Conservation (phyloP, 352 stramenopile genomes). For the Globisporangium paddicum region DNA sequence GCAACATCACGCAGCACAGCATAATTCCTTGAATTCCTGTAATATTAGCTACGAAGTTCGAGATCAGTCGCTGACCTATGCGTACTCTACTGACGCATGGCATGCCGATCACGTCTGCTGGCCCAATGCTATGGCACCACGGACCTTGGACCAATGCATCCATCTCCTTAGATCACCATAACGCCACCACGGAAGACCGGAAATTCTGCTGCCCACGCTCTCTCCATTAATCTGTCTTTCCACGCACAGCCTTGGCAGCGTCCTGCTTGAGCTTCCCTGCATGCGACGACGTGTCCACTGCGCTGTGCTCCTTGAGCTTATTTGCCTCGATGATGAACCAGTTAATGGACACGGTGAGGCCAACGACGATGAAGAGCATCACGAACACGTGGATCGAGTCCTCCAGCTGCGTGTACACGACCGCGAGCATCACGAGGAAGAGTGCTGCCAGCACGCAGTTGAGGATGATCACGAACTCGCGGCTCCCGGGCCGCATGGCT, state of each 20-base stretch:
- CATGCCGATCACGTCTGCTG: not conserved
- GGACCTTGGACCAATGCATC: not conserved
- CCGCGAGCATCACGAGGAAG: slow-evolving; percentile 64
- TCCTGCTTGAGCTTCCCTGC: slow-evolving; percentile 10
- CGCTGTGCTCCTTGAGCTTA: slow-evolving; percentile 43
- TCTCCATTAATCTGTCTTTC: slow-evolving; percentile 51
- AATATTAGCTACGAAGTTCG: not conserved
- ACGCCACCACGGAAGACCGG: not conserved
- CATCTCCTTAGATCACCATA: not conserved
- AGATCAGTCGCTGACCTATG: not conserved
- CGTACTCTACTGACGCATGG: not conserved
- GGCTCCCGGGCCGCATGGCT: slow-evolving; percentile 57
- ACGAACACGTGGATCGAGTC: slow-evolving; percentile 81
- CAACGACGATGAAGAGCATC: slow-evolving; percentile 79
- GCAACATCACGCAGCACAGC: too few species aligned
- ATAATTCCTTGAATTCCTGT: not conserved
- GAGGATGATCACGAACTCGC: slow-evolving; percentile 67
- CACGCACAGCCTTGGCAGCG: slow-evolving; percentile 13
- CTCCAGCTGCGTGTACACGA: slow-evolving; percentile 79
- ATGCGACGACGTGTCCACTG: not conserved
- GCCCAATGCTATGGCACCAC: not conserved
- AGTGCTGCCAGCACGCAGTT: slow-evolving; percentile 68
- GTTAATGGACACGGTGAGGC: slow-evolving; percentile 81
- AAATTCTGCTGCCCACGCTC: not conserved
- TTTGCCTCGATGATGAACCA: slow-evolving; percentile 83